A percentile compares a stretch with the other conserved stretches of the same genome.
These are phyloP conservation scores for Blechomonas ayalai DNA, from an alignment of 208 protist species.

Conservation along the genomic window DNA sequence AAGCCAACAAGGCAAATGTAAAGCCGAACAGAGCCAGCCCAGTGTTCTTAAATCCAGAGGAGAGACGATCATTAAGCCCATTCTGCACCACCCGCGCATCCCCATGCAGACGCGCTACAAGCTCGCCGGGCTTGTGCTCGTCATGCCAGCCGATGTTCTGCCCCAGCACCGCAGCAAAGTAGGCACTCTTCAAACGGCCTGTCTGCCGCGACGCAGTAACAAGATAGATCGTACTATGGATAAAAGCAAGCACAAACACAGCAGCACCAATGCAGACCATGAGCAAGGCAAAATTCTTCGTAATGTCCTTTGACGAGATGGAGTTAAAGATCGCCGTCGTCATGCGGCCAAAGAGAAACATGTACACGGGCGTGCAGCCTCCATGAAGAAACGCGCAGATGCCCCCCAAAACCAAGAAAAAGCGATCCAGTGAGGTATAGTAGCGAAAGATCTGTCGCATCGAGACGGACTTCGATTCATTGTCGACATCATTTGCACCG, in stretches of 20 bases:
- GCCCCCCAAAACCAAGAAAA: constrained; percentile 25
- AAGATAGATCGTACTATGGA: constrained; percentile 11
- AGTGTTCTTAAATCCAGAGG: constrained; percentile 21
- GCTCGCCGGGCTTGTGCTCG: constrained; percentile 24
- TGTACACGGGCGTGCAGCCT: constrained; percentile 20
- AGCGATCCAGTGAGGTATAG: constrained; percentile 9
- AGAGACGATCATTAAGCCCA: constrained; percentile 45
- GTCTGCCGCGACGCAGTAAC: constrained; percentile 11
- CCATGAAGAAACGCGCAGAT: constrained; percentile 26
- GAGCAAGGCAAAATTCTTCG: constrained; percentile 21
- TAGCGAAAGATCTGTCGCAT: constrained; percentile 16
- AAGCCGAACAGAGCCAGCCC: constrained; percentile 34
- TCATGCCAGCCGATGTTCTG: constrained; percentile 66
- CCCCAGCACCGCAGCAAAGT: constrained; percentile 33
- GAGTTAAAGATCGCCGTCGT: constrained; percentile 7
- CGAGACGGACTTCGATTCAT: neutral
- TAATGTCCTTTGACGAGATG: constrained; percentile 1
- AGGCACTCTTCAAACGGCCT: constrained; percentile 12
- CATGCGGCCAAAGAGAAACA: constrained; percentile 33
- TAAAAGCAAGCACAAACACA: constrained; percentile 9
- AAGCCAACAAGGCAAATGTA: constrained; percentile 27
- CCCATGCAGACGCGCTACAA: constrained; percentile 16
- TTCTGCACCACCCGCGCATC: constrained; percentile 37
- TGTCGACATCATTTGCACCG: neutral
- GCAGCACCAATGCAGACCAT: constrained; percentile 23